Evolutionary conservation across 139 green algal genomes (phyloP), one percentile per base, ranked within the genome.

Genomic region (Chlorella sorokiniana): DNA sequence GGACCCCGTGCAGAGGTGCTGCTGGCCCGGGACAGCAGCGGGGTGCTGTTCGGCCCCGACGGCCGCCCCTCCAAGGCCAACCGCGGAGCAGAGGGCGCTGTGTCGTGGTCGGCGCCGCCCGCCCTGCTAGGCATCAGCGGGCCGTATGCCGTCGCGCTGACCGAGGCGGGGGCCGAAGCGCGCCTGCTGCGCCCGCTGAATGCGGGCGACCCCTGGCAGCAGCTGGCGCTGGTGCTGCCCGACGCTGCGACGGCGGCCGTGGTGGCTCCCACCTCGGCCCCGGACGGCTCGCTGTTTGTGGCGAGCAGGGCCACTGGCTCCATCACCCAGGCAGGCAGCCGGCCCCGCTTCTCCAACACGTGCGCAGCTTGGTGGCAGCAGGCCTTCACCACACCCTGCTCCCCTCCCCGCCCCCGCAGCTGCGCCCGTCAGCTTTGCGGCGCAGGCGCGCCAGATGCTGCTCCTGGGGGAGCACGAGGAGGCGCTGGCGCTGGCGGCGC

Each of bases 401-500:
- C 35, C 52, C 54, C 6, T 0, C 51, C 23, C 20, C 23, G 2
- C 23, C 25, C 35, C 6, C 22, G 40, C 27, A 42, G 54, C 73
- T 69, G 73, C 73, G 5, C 73, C 54, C 23, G 73, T 79, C 33
- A 38, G 54, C 54, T 79, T 79, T 69, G 54, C 38, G 52, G 40
- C 18, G 62, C 92, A 96, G 82, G 91, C 94, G 0, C 33, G 65
- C 63, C 81, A 86, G 67, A 84, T 97, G 67, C 91, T 91, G 5
- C 71, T 69, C 29, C 33, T 78, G 6, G 88, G 87, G 0, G 90
- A 94, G 51, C 94, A 92, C 75, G 62, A 85, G 38, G 93, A 93
- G 70, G 93, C 92, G 1, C 85, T 97, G 40, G 83, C 86, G 9
- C 73, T 97, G 54, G 83, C 81, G 7, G 82, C 81, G 20, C 63